Percentiles rank a stretch among this genome's conserved stretches.
These are phyloP conservation scores for Hyphodiscus sp. DNA, from an alignment of 2,329 filamentous ascomycete genomes.

Conservation along the genomic window DNA sequence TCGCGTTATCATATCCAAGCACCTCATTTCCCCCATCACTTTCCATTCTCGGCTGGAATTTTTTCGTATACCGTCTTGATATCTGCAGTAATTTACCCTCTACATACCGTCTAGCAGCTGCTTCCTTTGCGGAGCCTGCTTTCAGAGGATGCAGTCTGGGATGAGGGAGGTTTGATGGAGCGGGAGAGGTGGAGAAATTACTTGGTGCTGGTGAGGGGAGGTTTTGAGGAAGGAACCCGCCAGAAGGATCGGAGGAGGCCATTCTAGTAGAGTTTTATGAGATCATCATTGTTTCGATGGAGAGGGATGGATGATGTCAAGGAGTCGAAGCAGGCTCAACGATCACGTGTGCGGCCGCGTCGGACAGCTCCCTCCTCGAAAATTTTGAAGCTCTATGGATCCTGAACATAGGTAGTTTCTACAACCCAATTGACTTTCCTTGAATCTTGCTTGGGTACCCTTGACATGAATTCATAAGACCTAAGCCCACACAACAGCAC, in stretches of 20 bases:
- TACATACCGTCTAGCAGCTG: slow-evolving; percentile 51
- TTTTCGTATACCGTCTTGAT: slow-evolving; percentile 55
- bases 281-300: not conserved
- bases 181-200: slow-evolving; percentile 35
- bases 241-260: slow-evolving; percentile 9
- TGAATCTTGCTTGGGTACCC: not conserved
- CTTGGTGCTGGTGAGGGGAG: slow-evolving; percentile 49
- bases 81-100: slow-evolving; percentile 47
- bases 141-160: slow-evolving; percentile 46
- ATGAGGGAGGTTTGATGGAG: slow-evolving; percentile 42
- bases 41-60: slow-evolving; percentile 44
- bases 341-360: not conserved
- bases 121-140: slow-evolving; percentile 54
- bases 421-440: not conserved
- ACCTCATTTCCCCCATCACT: slow-evolving; percentile 36
- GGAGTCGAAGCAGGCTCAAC: not conserved
- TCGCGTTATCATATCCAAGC: slow-evolving; percentile 60
- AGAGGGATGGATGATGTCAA: not conserved
- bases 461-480: not conserved
- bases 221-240: slow-evolving; percentile 48
- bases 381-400: not conserved
- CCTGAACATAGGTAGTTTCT: not conserved
- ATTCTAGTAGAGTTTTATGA: slow-evolving; percentile 4
- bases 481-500: not conserved
- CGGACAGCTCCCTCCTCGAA: not conserved